Evolutionary conservation across 352 stramenopile genomes (phyloP).

Genomic region (Phytophthora vignae): DNA sequence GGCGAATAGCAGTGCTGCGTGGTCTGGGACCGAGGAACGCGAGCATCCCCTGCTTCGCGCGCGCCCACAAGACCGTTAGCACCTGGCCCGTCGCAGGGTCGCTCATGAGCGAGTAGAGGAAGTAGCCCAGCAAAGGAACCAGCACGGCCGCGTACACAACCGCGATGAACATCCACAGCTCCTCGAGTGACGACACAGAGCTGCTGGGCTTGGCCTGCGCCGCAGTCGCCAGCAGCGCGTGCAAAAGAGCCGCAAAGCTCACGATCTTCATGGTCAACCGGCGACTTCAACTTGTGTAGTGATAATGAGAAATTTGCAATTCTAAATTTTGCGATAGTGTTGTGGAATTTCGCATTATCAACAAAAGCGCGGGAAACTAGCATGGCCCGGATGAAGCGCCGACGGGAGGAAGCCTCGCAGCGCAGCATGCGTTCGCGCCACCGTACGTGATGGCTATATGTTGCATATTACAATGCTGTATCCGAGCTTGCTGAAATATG

Average conservation of each 20-base stretch:
- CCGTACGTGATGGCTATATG: conserved; percentile 34
- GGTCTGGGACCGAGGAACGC: conserved; percentile 30
- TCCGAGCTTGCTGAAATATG: not conserved
- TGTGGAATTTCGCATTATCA: not conserved
- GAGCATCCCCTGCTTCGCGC: conserved; percentile 26
- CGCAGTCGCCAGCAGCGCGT: conserved; percentile 9
- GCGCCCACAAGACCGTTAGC: conserved; percentile 19
- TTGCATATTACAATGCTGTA: not conserved
- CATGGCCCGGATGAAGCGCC: conserved; percentile 45
- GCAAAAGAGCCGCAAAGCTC: not conserved
- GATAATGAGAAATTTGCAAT: not conserved
- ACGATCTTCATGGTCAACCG: not conserved
- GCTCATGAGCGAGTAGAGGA: conserved; percentile 23
- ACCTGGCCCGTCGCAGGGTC: conserved; percentile 30
- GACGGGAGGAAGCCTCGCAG: conserved; percentile 40
- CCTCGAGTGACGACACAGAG: conserved; percentile 33
- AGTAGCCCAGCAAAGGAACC: conserved; percentile 27
- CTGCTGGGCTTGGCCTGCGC: conserved; percentile 22
- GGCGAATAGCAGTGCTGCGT: conserved; percentile 26
- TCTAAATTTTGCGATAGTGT: not conserved
- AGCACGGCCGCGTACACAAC: conserved; percentile 35
- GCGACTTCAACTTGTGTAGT: conserved; percentile 12
- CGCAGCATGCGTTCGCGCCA: conserved; percentile 46
- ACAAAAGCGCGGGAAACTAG: conserved; percentile 25
- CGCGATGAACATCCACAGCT: conserved; percentile 31